Base-by-base conservation (phyloP, 2,329 filamentous ascomycete species). In the Gnomoniopsis smithogilvyi region DNA sequence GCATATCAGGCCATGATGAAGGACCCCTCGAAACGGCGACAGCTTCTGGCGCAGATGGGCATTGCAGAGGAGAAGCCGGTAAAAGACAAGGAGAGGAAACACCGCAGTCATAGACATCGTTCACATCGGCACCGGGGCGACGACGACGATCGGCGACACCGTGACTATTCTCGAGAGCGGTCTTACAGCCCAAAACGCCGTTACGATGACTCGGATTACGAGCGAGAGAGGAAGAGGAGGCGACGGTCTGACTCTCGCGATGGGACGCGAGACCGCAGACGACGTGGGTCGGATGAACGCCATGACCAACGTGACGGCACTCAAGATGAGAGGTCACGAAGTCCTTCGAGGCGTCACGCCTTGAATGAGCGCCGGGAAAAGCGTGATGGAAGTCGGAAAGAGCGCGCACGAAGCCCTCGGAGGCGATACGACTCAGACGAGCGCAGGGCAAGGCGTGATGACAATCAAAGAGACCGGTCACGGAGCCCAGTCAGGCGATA, bases 1-100 rank as follows among this genome's bases (percentile, higher is more conserved):
- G 87, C 89, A 1, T 91, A 92, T 70, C 86, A 89, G 66, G 83
- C 86, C 10, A 88, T 92, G 84, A 92, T 91, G 85, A 91, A 87
- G 65, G 89, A 92, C 67, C 88, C 89, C 0, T 80, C 84, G 63
- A 87, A 83, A 75, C 80, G 88, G 63, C 79, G 82, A 60, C 85
- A 90, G 68, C 71, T 96, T 34, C 78, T 95, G 26, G 81, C 83
- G 0, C 80, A 82, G 11, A 86, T 86, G 73, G 85, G 85, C 0
- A 78, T 84, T 48, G 77, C 74, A 1, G 80, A 82, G 15, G 76
- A 79, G 4, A 75, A 71, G 52, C 56, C 70, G 6, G 71, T 72
- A 58, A 66, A 66, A 34, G 73, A 68, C 59, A 75, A 75, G 56
- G 78, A 80, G 47, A 78, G 78, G 61, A 78, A 73, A 51, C 75